Conservation (phyloP, 1,139 yeast species). For the Candida tunisiensis region DNA sequence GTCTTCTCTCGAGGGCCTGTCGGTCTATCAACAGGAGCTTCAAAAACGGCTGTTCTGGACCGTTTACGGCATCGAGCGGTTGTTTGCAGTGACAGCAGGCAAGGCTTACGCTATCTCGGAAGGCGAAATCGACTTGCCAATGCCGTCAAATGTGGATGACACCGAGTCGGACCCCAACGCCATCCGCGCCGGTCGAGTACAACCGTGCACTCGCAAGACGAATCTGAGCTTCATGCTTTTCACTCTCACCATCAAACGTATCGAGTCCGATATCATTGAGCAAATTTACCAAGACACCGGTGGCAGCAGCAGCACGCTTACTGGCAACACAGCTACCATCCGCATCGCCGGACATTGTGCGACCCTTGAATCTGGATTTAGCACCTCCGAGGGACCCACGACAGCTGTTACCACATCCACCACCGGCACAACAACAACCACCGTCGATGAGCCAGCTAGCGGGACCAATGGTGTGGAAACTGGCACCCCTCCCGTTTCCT, state of each 20-base stretch:
- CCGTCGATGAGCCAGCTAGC: too few relatives aligned
- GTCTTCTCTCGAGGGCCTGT: slow-evolving; percentile 6
- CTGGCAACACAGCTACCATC: too few relatives aligned
- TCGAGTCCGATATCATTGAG: slow-evolving; percentile 40
- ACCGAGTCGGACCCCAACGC: slow-evolving; percentile 6
- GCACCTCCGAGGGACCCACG: too few relatives aligned
- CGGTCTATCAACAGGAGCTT: slow-evolving; percentile 19
- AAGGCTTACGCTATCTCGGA: slow-evolving; percentile 33
- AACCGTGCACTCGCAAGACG: slow-evolving; percentile 2
- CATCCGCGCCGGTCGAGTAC: not conserved
- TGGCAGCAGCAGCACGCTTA: slow-evolving; percentile 2
- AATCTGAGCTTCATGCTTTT: slow-evolving; percentile 31
- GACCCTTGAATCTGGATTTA: too few relatives aligned
- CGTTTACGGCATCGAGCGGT: slow-evolving; percentile 35
- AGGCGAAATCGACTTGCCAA: slow-evolving; percentile 24
- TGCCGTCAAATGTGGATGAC: slow-evolving; percentile 25
- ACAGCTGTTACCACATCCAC: too few relatives aligned
- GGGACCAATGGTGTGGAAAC: too few relatives aligned
- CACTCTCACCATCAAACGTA: slow-evolving; percentile 32
- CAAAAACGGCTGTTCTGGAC: slow-evolving; percentile 42
- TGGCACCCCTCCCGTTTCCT: too few relatives aligned
- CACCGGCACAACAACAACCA: too few relatives aligned
- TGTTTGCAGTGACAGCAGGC: slow-evolving; percentile 39
- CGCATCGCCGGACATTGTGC: too few relatives aligned
- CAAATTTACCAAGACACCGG: slow-evolving; percentile 25